A percentile compares a stretch with the other conserved stretches of the same genome.
phyloP scores from a whole-genome alignment of 495 filamentous ascomycete species.

The Lentithecium fluviatile region DNA sequence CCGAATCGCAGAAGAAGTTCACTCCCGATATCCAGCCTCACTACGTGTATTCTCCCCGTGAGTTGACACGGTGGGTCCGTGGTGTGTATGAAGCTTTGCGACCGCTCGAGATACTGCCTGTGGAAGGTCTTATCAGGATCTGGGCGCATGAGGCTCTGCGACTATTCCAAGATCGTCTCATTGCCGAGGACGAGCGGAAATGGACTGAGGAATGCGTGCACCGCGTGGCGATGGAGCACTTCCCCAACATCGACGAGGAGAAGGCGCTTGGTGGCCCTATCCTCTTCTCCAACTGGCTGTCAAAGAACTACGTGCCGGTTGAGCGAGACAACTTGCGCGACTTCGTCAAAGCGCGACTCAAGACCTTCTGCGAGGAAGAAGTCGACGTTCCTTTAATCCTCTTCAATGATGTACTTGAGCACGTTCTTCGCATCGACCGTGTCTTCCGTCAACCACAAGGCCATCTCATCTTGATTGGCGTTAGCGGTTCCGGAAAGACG shows the following conservation, averaged over 20 bases:
- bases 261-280: constrained; percentile 92
- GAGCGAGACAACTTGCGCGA: constrained; percentile 91
- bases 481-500: constrained; percentile 97
- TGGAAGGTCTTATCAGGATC: constrained; percentile 92
- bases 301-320: constrained; percentile 95
- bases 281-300: constrained; percentile 98
- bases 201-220: constrained; percentile 88
- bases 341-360: constrained; percentile 94
- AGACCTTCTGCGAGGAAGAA: constrained; percentile 99
- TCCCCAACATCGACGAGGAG: constrained; percentile 85
- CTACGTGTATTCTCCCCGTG: constrained; percentile 98
- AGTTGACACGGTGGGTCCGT: constrained; percentile 94
- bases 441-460: constrained; percentile 98
- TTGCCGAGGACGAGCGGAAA: constrained; percentile 87
- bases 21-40: constrained; percentile 96
- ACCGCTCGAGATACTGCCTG: constrained; percentile 78
- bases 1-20: constrained; percentile 90
- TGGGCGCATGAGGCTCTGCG: constrained; percentile 97
- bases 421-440: constrained; percentile 95
- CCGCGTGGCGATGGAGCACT: constrained; percentile 82
- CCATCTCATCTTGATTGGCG: constrained; percentile 96
- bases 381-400: constrained; percentile 96
- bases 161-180: constrained; percentile 94
- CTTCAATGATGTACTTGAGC: constrained; percentile 97
- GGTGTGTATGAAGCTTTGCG: constrained; percentile 95